Percentiles rank a stretch among this genome's conserved stretches.
Evolutionary conservation across 2,329 filamentous ascomycete genomes (phyloP).

Genomic region (Monilinia fructigena): DNA sequence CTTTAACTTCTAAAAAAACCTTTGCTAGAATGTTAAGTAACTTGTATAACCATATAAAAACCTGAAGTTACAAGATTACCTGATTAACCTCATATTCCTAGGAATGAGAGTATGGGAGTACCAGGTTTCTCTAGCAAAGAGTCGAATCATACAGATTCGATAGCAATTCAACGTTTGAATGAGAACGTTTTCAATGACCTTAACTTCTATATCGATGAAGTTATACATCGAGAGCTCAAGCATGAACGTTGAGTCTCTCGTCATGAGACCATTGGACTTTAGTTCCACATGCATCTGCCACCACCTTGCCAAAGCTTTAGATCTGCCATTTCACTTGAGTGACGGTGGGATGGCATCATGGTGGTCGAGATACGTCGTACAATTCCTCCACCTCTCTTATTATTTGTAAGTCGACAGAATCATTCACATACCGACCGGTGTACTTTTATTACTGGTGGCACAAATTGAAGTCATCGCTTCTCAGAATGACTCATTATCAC

Average conservation of each 20-base stretch:
- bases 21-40: not conserved
- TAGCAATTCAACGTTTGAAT: accelerated
- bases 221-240: too few relatives aligned
- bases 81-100: not conserved
- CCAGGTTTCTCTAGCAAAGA: not conserved
- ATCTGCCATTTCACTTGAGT: too few relatives aligned
- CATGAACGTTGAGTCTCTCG: too few relatives aligned
- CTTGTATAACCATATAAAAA: not conserved
- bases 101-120: not conserved
- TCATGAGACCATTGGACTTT: too few relatives aligned
- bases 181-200: not conserved
- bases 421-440: too few relatives aligned
- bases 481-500: constrained; percentile 1
- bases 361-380: too few relatives aligned
- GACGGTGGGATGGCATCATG: too few relatives aligned
- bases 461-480: not conserved
- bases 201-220: not conserved
- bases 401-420: not conserved
- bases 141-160: not conserved
- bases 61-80: not conserved
- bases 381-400: not conserved
- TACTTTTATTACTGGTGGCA: too few relatives aligned
- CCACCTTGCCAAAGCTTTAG: too few relatives aligned
- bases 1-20: not conserved
- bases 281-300: too few relatives aligned